A percentile compares a stretch with the other conserved stretches of the same genome.
phyloP scores from a whole-genome alignment of 2,329 filamentous ascomycete genomes.

The Sporothrix pseudoabietina region DNA sequence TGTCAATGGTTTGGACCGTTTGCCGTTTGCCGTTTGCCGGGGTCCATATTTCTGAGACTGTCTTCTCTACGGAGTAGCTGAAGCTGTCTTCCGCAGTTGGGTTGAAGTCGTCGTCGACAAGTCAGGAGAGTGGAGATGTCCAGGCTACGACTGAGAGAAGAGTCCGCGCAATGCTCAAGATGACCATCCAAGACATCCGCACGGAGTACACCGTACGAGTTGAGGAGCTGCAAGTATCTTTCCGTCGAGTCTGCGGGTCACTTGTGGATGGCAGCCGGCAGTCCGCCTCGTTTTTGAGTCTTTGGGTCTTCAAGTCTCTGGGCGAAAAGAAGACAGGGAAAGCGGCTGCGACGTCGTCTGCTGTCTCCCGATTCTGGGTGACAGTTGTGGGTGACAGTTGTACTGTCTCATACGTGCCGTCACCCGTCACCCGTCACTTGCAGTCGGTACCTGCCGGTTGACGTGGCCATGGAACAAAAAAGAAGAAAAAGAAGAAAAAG shows the following conservation, averaged over 20 bases:
- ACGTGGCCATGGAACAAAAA: conserved; percentile 24
- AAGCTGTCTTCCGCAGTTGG: neutral
- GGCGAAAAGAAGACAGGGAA: neutral
- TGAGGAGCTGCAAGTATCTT: neutral
- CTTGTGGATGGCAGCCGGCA: neutral
- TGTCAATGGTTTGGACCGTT: neutral
- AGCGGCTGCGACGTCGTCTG: neutral
- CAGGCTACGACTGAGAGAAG: neutral
- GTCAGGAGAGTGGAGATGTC: neutral
- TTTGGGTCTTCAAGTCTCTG: no score
- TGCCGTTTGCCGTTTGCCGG: neutral
- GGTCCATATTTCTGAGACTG: neutral
- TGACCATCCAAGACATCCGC: neutral
- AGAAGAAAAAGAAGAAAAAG: no score
- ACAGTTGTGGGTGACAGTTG: neutral
- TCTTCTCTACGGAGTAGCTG: no score
- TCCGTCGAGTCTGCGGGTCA: neutral
- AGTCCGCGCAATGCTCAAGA: conserved; percentile 4
- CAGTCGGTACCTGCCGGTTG: conserved; percentile 11
- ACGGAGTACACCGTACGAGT: neutral
- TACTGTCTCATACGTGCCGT: neutral
- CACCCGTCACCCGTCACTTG: neutral
- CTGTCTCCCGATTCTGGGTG: neutral
- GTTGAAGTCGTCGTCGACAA: neutral
- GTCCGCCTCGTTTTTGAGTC: no score